Evolutionary conservation across 2,329 filamentous ascomycete species (phyloP).

Genomic region (Diatrype stigma): DNA sequence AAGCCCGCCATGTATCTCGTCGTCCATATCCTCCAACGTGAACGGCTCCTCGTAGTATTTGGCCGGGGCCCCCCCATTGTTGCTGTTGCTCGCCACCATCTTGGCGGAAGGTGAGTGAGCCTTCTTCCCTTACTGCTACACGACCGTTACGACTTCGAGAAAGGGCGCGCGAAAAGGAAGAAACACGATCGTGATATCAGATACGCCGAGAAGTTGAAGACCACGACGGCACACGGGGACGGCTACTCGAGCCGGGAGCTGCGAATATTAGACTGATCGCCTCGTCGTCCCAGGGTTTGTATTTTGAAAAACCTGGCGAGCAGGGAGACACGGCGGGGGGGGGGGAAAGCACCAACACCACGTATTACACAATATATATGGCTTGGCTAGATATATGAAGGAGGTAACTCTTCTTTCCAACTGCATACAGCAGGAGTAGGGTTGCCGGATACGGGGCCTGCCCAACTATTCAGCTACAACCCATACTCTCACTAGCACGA

Average conservation of each 20-base stretch:
- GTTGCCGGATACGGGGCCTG: too few species aligned
- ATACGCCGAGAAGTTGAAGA: background rate
- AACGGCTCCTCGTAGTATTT: conserved; percentile 16
- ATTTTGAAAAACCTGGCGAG: background rate
- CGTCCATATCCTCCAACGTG: conserved; percentile 16
- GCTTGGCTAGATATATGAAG: too few species aligned
- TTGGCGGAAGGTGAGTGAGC: background rate
- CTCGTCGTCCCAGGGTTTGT: background rate
- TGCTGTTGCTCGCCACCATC: conserved; percentile 9
- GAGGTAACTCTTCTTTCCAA: too few species aligned
- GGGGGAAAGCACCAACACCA: too few species aligned
- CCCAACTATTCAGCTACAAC: too few species aligned
- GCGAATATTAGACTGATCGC: background rate
- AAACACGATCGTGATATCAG: background rate
- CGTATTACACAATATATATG: too few species aligned
- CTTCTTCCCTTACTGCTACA: background rate
- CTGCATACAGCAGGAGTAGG: too few species aligned
- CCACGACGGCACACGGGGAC: background rate
- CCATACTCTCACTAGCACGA: too few species aligned
- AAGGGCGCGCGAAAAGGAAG: background rate
- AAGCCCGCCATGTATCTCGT: conserved; percentile 29
- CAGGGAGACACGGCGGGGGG: too few species aligned
- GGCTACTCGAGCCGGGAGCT: background rate
- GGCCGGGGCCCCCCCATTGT: conserved; percentile 11
- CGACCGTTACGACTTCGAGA: background rate